These are phyloP conservation scores for Drechslera avenae DNA, from an alignment of 2,329 filamentous ascomycete species.

Conservation along the genomic window DNA sequence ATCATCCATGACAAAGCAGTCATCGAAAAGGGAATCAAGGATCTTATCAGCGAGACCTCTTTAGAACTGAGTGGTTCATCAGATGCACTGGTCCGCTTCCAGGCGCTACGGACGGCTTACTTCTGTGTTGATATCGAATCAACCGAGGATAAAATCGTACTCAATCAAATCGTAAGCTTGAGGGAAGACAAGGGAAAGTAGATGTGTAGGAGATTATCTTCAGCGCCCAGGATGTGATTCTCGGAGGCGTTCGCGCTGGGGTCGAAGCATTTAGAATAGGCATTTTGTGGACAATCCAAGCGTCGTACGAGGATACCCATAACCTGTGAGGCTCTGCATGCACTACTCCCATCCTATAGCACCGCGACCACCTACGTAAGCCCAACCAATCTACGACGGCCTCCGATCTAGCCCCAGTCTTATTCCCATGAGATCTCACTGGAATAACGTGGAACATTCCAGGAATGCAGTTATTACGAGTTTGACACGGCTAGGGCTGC, in stretches of 20 bases:
- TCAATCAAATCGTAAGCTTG: conserved; percentile 90
- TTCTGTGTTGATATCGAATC: conserved; percentile 81
- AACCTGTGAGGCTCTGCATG: no score
- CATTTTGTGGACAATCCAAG: no score
- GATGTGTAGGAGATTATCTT: not conserved
- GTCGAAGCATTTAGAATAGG: no score
- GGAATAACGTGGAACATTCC: not conserved
- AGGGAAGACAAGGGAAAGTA: conserved; percentile 71
- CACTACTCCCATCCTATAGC: no score
- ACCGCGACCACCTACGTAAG: no score
- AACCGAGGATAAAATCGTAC: conserved; percentile 71
- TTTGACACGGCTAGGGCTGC: conserved; percentile 9
- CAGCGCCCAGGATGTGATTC: no score
- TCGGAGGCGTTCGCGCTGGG: no score
- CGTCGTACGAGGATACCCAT: no score
- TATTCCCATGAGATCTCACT: no score
- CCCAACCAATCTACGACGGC: no score
- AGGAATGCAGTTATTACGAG: not conserved
- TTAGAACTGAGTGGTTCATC: conserved; percentile 40
- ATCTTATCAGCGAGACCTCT: conserved; percentile 68
- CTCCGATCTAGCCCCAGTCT: no score
- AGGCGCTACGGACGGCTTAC: conserved; percentile 87
- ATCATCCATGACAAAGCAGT: conserved; percentile 77
- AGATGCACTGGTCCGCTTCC: conserved; percentile 73
- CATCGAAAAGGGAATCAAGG: conserved; percentile 81